A percentile compares a stretch with the other conserved stretches of the same genome.
phyloP scores from a whole-genome alignment of 2,329 filamentous ascomycete genomes.

The Davidsoniella eucalypti region DNA sequence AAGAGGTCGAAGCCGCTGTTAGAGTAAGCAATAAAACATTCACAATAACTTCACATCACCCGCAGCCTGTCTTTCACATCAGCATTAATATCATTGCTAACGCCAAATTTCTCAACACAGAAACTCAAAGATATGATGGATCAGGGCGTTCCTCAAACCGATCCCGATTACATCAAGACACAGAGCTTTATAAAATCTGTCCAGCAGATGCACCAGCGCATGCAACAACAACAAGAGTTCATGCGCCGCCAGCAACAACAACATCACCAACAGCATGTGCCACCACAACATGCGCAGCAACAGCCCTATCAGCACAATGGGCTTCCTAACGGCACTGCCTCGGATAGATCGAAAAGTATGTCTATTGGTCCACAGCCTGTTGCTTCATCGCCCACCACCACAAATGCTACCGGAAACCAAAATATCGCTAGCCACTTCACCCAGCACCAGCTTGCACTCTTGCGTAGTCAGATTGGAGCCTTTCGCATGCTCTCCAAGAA shows the following conservation, averaged over 20 bases:
- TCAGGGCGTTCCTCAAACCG: constrained; percentile 59
- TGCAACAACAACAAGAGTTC: constrained; percentile 25
- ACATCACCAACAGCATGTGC: constrained; percentile 26
- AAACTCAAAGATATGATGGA: constrained; percentile 83
- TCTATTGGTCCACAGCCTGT: constrained; percentile 2
- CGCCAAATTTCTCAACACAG: constrained; percentile 26
- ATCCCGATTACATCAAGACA: constrained; percentile 77
- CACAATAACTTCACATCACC: not conserved
- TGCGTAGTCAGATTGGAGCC: constrained; percentile 76
- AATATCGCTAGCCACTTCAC: constrained; percentile 46
- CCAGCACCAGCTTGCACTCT: constrained; percentile 58
- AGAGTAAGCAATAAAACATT: constrained; percentile 1
- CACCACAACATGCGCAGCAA: constrained; percentile 16
- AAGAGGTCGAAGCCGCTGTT: constrained; percentile 11
- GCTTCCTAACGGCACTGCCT: constrained; percentile 12
- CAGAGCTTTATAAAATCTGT: constrained; percentile 59
- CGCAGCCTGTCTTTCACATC: not conserved
- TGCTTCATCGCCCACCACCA: constrained; percentile 11
- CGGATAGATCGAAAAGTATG: constrained; percentile 13
- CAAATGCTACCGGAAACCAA: constrained; percentile 15
- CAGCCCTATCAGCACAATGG: constrained; percentile 15
- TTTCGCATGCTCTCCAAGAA: constrained; percentile 88
- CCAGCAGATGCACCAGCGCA: constrained; percentile 45
- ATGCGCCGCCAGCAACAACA: constrained; percentile 30
- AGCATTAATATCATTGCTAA: not conserved